Evolutionary conservation across 2,329 filamentous ascomycete species (phyloP).

Genomic region (Scedosporium minutisporum): DNA sequence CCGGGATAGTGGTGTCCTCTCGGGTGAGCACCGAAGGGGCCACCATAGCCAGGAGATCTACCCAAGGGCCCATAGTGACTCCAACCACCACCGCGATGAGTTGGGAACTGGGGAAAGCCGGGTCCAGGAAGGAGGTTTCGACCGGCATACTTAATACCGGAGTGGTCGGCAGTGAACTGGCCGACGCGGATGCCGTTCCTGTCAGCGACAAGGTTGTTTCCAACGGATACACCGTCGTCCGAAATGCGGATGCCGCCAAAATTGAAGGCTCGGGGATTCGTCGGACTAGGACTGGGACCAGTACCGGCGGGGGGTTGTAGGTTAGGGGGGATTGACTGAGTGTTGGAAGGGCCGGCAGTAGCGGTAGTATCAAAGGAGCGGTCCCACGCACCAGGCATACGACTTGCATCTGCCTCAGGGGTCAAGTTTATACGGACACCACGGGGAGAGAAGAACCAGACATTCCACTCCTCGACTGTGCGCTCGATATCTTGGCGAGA

Average conservation of each 20-base stretch:
- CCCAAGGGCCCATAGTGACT: not conserved
- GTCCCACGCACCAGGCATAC: constrained; percentile 24
- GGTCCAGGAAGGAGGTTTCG: constrained; percentile 2
- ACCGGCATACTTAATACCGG: constrained; percentile 22
- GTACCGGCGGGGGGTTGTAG: not conserved
- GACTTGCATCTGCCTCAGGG: constrained; percentile 12
- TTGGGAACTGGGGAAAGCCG: not conserved
- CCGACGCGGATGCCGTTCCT: constrained; percentile 36
- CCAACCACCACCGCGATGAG: not conserved
- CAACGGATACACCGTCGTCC: constrained; percentile 32
- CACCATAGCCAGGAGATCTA: not conserved
- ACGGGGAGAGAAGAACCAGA: constrained; percentile 43
- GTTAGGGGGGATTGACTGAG: not conserved
- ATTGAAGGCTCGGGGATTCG: constrained; percentile 13
- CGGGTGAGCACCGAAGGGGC: constrained; percentile 9
- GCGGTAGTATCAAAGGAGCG: constrained; percentile 16
- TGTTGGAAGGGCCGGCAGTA: not conserved
- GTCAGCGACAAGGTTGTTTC: constrained; percentile 32
- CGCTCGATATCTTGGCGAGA: constrained; percentile 21
- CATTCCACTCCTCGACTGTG: constrained; percentile 46
- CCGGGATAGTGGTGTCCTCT: constrained; percentile 6
- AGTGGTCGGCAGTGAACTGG: constrained; percentile 29
- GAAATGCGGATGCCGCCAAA: constrained; percentile 29
- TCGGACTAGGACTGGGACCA: not conserved
- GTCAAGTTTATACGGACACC: constrained; percentile 32